Base-by-base conservation (phyloP, 129 eudicot genomes). In the Kitagawia praeruptora region DNA sequence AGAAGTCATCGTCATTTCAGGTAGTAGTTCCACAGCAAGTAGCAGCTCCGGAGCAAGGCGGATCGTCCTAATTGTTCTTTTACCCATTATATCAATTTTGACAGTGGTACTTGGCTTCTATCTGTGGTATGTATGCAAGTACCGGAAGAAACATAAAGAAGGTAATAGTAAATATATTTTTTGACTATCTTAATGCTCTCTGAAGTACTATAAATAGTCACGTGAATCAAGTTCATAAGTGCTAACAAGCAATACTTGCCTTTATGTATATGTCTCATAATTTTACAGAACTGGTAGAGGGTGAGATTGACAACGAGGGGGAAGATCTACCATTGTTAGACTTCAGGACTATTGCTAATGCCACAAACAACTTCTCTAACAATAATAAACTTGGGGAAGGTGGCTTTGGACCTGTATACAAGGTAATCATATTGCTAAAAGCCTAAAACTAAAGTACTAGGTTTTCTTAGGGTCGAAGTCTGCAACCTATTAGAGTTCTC, bases 371-470 rank as follows among this genome's bases (percentile, higher is more conserved):
- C 75, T 70, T 70, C 75, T 70, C 45, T 19, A 7, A 31, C 27
- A 19, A 13, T 39, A 31, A 37, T 39, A 70, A 70, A 70, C 47
- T 70, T 7, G 75, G 75, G 25, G 75, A 70, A 70, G 75, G 75
- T 70, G 75, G 75, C 27, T 70, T 70, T 38, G 75, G 75, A 70
- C 46, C 75, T 38, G 75, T 70, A 21, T 70, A 38, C 28, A 70
- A 70, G 75, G 75, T 70, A 34, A 12, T 34, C 23, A 66, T 25
- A 34, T 4, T 66, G 40, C 37, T 34, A 34, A 34, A 34, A 34
- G 37, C 37, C 16, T 66, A 18, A n/a, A 54, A 21, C 64, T 54
- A 7, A 18, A 34, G 18, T 28, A 28, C 40, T 28, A 25, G 72
- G 6, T 66, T 66, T 67, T 67, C 41, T 28, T 31, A 56, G 4